phyloP scores from a whole-genome alignment of 768 basidiomycete species.

The Lentinula lateritia region DNA sequence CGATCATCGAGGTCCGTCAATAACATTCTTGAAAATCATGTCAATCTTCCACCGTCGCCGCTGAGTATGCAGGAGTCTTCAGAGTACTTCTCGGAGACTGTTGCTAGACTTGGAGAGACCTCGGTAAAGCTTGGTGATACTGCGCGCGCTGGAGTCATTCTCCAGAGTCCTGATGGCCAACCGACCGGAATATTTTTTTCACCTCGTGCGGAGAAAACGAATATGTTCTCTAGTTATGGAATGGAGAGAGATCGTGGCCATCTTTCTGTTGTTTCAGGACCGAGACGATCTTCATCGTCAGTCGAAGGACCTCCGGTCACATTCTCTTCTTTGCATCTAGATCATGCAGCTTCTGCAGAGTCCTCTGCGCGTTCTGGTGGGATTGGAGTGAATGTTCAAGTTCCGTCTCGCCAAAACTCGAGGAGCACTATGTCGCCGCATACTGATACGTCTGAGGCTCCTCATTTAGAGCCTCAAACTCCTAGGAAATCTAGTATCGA shows the following conservation, averaged over 20 bases:
- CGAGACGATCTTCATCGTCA: conserved; percentile 6
- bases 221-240: conserved; percentile 27
- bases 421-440: not conserved
- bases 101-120: conserved; percentile 66
- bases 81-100: conserved; percentile 73
- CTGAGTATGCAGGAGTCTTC: conserved; percentile 63
- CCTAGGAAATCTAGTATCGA: not conserved
- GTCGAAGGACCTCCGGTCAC: conserved; percentile 12
- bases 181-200: conserved; percentile 97
- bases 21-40: conserved; percentile 23
- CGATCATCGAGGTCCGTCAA: conserved; percentile 53
- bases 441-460: not conserved
- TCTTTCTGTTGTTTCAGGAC: conserved; percentile 7
- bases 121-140: conserved; percentile 29
- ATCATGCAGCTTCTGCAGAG: conserved; percentile 11
- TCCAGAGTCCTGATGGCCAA: conserved; percentile 90
- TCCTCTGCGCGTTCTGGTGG: not conserved
- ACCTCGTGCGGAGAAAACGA: conserved; percentile 47
- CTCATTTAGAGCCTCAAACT: not conserved
- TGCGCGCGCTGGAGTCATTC: conserved; percentile 2
- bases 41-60: conserved; percentile 54
- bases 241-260: conserved; percentile 47
- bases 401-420: not conserved
- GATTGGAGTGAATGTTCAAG: not conserved
- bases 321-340: conserved; percentile 29